Evolutionary conservation across 805 yeast genomes (phyloP), one percentile per base, ranked within the genome.

Genomic region (Candida stauntonica): DNA sequence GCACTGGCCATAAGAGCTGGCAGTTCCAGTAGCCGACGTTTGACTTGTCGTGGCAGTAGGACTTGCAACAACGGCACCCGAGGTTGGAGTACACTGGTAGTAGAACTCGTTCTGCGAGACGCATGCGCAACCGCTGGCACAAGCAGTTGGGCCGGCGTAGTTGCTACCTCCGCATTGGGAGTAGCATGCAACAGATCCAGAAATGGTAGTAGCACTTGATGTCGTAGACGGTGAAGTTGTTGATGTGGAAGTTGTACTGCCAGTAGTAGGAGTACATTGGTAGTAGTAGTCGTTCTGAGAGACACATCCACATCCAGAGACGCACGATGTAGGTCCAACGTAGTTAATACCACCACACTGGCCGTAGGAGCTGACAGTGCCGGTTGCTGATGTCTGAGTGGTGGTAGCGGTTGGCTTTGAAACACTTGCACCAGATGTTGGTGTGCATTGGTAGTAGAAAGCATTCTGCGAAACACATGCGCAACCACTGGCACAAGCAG

Each of bases 271-370:
- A n/a, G 41, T 31, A 36, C 55, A 49, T 32, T 49, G 54, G 24
- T 36, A 34, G 31, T 41, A 51, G 21, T 12, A 48, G 3, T 38
- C 40, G 29, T 47, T 44, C 16, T 29, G 34, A 11, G 47, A 31
- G 3, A 15, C 5, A 32, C 54, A 51, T 17, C 34, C 26, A 19
- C 31, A 32, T 3, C 44, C 48, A 3, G 15, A 16, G 6, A 29
- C 41, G 32, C 54, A 51, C 15, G 29, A 28, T 5, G 47, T 38
- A 8, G 45, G 34, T 3, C 44, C 46, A 6, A 30, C 26, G 36
- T 33, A 45, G 9, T 32, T 26, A 7, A 13, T 31, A 36, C 52
- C 51, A 31, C 55, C 55, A 41, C 52, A 50, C 19, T 35, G 42
- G 8, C 38, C 48, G 13, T 17, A 18, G 7, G 40, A 29, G 21